Conservation (phyloP, 768 basidiomycete species). For the Mycena floridula region DNA sequence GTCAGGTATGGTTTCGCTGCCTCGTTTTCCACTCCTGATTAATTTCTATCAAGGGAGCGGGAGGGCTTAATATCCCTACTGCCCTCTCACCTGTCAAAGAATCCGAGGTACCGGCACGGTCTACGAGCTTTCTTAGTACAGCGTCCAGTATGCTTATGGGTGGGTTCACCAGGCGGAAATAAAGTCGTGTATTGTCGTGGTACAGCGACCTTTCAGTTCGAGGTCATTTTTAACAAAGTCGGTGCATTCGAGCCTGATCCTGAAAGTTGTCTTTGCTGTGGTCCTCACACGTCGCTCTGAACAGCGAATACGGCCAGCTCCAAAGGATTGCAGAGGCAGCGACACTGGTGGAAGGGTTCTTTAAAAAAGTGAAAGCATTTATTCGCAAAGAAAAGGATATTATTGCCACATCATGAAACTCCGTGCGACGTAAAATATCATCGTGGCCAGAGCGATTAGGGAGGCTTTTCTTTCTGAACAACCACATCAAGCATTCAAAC, state of each 20-base stretch:
- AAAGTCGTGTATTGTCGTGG: background rate
- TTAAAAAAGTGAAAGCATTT: no score
- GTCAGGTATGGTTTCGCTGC: constrained; percentile 23
- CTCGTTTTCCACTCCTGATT: constrained; percentile 1
- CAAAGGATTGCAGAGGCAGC: no score
- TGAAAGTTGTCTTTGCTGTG: no score
- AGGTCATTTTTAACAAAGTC: no score
- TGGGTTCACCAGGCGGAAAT: background rate
- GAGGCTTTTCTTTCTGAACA: constrained; percentile 37
- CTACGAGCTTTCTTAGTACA: constrained; percentile 16
- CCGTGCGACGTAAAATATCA: constrained; percentile 61
- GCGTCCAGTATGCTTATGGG: constrained; percentile 24
- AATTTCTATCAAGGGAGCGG: constrained; percentile 21
- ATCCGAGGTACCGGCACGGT: constrained; percentile 43
- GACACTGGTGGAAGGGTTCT: no score
- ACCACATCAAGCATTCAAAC: constrained; percentile 30
- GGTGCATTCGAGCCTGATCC: no score
- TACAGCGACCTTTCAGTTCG: no score
- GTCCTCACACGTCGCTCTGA: no score
- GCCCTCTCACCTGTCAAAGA: constrained; percentile 62
- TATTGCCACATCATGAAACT: constrained; percentile 88
- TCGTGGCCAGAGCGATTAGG: constrained; percentile 85
- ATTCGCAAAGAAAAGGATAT: constrained; percentile 3
- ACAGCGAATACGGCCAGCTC: no score
- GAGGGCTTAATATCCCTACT: constrained; percentile 57